Evolutionary conservation across 2,329 filamentous ascomycete genomes (phyloP), one percentile per base, ranked within the genome.

Genomic region (Fusarium redolens): DNA sequence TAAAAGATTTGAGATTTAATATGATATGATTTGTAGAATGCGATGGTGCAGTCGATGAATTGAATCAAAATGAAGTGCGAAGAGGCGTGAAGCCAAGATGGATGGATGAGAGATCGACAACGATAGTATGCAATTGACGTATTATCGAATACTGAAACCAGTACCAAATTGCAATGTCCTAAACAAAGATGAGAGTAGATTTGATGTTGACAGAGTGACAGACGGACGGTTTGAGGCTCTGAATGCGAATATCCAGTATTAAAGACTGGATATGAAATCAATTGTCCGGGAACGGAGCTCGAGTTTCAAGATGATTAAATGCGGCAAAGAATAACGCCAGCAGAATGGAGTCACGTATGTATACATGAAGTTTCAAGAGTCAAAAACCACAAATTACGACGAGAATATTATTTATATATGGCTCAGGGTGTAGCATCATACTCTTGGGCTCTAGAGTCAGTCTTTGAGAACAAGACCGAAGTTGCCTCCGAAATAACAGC

Each of bases 401-500:
- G 22, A 57, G 63, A 48, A 31, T 18, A 14, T 35, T 41, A 25
- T 40, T 65, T 65, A 65, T 65, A 65, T 38, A 51, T 33, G 40
- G 40, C 38, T 63, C 28, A 38, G 38, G 5, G 25, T 50, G 22
- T 11, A 25, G 20, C 35, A 38, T 65, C 37, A 65, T 57, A 14
- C 58, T 60, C 44, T 28, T 30, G 25, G n/a, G 35, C 14, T 47
- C 38, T 47, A 10, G 22, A 51, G 35, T 30, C 40, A 72, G 60
- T 47, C 50, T 65, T 57, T 43, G 30, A 12, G 17, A 35, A 20
- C 66, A 73, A 20, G 45, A 48, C 71, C 70, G 70, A 71, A 51
- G 38, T 52, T 47, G 31, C 44, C 61, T 56, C 70, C 69, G 70
- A 72, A 72, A 44, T 28, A 71, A 67, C 70, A 69, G 65, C 65